Conservation (phyloP, 176 grass and related monocot genomes). For the Musa beccarii region DNA sequence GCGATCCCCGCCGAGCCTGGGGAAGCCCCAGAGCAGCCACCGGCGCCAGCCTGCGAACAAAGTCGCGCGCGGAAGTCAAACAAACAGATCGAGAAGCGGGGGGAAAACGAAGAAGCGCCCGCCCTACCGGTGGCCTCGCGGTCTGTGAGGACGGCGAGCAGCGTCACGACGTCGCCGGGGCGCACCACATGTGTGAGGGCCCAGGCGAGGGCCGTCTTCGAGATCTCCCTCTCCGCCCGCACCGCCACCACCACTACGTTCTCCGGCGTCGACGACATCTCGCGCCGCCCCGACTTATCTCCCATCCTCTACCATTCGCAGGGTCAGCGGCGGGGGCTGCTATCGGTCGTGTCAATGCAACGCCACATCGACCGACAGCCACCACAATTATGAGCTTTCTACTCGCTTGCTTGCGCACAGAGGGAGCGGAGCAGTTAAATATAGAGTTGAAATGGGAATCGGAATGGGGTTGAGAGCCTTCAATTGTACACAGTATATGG, state of each 20-base stretch:
- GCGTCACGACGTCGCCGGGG: constrained; percentile 22
- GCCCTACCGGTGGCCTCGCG: not conserved
- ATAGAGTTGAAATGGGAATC: not conserved
- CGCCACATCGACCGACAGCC: not conserved
- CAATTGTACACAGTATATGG: no score
- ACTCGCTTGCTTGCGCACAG: not conserved
- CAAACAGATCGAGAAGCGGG: no score
- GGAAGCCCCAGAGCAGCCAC: constrained; percentile 13
- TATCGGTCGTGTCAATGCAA: no score
- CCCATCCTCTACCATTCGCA: not conserved
- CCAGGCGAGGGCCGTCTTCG: constrained; percentile 28
- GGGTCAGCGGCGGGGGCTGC: no score
- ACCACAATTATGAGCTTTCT: not conserved
- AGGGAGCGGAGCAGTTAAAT: not conserved
- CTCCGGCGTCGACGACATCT: constrained; percentile 5
- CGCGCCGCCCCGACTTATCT: not conserved
- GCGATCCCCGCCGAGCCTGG: constrained; percentile 13
- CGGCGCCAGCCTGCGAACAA: constrained; percentile 5
- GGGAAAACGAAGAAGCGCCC: no score
- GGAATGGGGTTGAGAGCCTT: not conserved
- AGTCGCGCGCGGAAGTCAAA: no score
- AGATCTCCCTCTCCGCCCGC: constrained; percentile 24
- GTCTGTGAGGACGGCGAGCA: constrained; percentile 24
- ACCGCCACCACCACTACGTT: constrained; percentile 30
- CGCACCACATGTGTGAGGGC: constrained; percentile 19